Percentiles rank a stretch among this genome's conserved stretches.
phyloP scores from a whole-genome alignment of 768 basidiomycete species.

The Rhodotorula sphaerocarpa region DNA sequence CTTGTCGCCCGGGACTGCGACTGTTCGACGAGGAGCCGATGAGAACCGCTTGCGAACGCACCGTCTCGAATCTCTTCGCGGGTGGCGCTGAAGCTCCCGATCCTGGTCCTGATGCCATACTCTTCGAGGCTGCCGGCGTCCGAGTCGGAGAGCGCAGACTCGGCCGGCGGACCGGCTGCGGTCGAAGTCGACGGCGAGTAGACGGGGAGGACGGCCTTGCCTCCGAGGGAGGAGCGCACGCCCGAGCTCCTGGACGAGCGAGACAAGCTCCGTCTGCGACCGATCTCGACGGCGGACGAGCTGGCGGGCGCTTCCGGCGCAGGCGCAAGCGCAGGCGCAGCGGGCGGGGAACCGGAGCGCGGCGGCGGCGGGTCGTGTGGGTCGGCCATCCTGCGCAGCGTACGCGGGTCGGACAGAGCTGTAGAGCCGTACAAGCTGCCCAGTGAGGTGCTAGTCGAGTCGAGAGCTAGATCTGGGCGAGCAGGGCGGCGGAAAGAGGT shows the following conservation, averaged over 20 bases:
- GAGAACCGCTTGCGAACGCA: neutral
- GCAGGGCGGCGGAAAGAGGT: too few relatives aligned
- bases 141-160: slow-evolving; percentile 5
- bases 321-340: neutral
- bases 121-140: slow-evolving; percentile 12
- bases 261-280: slow-evolving; percentile 4
- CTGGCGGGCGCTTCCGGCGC: neutral
- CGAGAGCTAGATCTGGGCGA: too few relatives aligned
- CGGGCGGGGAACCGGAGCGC: neutral
- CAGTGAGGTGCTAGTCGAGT: too few relatives aligned
- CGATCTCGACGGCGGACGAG: neutral
- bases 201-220: slow-evolving; percentile 12
- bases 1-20: neutral
- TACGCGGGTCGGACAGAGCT: too few relatives aligned
- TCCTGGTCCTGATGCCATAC: neutral
- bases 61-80: slow-evolving; percentile 33
- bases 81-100: slow-evolving; percentile 31
- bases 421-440: too few relatives aligned
- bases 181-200: neutral
- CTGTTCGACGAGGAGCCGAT: neutral
- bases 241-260: slow-evolving; percentile 1
- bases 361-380: too few relatives aligned
- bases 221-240: slow-evolving; percentile 18
- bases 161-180: neutral
- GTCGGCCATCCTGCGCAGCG: neutral